Evolutionary conservation across 345 rosid genomes (phyloP).

Genomic region (Turritis glabra): DNA sequence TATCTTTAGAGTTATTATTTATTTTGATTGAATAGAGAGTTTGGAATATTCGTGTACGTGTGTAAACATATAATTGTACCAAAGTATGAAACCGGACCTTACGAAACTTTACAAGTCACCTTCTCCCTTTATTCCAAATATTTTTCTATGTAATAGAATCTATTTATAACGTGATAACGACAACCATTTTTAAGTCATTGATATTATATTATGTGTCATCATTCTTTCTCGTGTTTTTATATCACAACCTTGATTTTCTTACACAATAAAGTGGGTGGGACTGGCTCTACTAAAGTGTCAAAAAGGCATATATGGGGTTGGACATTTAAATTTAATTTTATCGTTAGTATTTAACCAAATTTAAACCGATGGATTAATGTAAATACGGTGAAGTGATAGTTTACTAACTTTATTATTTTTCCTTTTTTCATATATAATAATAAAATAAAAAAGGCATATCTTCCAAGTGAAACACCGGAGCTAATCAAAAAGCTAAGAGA

Average conservation of each 20-base stretch:
- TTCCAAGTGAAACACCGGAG: conserved; percentile 81
- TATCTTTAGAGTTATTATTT: neutral
- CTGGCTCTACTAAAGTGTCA: neutral
- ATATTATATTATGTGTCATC: neutral
- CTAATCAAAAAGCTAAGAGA: conserved; percentile 60
- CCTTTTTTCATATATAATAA: neutral
- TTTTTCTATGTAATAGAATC: neutral
- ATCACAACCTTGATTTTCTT: neutral
- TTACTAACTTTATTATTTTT: neutral
- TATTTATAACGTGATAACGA: conserved; percentile 20
- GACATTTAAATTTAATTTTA: neutral
- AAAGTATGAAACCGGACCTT: conserved; percentile 5
- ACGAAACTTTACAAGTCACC: conserved; percentile 25
- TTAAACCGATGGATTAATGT: neutral
- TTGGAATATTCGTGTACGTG: conserved; percentile 21
- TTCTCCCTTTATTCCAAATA: neutral
- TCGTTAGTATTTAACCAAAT: neutral
- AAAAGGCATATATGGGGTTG: conserved; percentile 4
- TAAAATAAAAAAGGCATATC: conserved; percentile 70
- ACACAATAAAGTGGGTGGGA: neutral
- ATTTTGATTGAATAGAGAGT: conserved; percentile 3
- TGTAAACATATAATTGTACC: conserved; percentile 15
- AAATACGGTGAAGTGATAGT: neutral
- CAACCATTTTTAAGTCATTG: conserved; percentile 3
- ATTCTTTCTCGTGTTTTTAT: neutral